Evolutionary conservation across 2,329 filamentous ascomycete species (phyloP), one percentile per base, ranked within the genome.

Genomic region (Penicillium hesseltinei): DNA sequence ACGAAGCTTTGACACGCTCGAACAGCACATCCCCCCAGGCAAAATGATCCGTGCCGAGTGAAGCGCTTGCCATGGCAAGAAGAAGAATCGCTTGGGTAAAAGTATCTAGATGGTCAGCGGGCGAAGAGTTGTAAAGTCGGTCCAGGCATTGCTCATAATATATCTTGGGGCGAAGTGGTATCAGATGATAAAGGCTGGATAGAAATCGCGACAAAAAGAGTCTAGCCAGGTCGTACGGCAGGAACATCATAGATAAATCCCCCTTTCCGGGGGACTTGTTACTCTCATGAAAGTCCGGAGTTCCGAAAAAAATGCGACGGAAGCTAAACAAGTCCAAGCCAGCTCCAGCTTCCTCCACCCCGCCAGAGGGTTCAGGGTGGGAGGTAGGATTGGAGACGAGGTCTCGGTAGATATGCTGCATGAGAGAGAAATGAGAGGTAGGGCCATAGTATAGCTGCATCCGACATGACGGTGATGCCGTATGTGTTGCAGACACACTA

Each of bases 401-500:
- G 29, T 71, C 71, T 1, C 71, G 62, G 47, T 76, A 75, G 11
- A 75, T 68, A 23, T 74, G 67, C 39, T 76, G 73, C 67, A 76
- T 74, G 1, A 80, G 70, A 0, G 77, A 72, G 33, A 80, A 80
- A 59, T 80, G 78, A 0, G 78, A 80, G 0, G 78, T 78, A 0
- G 78, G 75, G 0, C 78, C 78, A 65, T 80, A 80, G 62, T 80
- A 80, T 0, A 80, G 67, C 58, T 80, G 77, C 17, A 79, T 70
- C 36, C 73, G 67, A 56, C 76, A 77, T 21, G 76, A 79, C 1
- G 78, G 74, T 2, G 77, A 78, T 27, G 77, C 71, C 63, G 75
- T 73, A 60, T 80, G 78, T 9, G 76, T 79, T 21, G 78, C 78
- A 3, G 77, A 76, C n/a, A 80, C 78, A 55, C 78, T 80, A 56